phyloP scores from a whole-genome alignment of 176 grass and related monocot species.

The Miscanthus lutarioriparius region DNA sequence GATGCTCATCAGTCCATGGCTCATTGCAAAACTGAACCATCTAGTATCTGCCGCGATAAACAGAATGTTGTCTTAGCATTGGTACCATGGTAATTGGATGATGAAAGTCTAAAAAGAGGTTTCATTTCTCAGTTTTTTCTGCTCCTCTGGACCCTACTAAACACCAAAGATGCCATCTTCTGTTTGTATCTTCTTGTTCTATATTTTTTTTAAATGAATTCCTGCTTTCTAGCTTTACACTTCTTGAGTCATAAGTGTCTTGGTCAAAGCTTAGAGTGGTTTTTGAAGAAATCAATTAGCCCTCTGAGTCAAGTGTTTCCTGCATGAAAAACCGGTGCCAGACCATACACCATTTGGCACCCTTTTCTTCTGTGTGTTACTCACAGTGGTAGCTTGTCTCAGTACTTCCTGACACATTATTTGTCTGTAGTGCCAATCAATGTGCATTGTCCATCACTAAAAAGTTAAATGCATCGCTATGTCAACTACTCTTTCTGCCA shows the following conservation, averaged over 20 bases:
- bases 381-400: neutral
- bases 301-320: neutral
- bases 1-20: neutral
- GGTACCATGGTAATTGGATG: neutral
- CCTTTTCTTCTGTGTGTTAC: neutral
- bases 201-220: neutral
- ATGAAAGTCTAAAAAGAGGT: neutral
- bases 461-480: neutral
- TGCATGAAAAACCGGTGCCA: neutral
- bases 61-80: neutral
- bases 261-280: neutral
- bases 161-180: neutral
- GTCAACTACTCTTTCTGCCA: neutral
- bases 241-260: neutral
- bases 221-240: neutral
- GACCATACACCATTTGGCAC: neutral
- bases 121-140: neutral
- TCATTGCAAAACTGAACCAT: neutral
- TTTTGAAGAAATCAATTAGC: neutral
- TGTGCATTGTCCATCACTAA: neutral
- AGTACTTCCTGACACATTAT: neutral
- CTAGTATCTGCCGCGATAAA: neutral
- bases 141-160: neutral
- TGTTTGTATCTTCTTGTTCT: neutral
- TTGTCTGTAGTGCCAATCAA: neutral